These are phyloP conservation scores for Fusarium citri DNA, from an alignment of 2,329 filamentous ascomycete genomes.

Conservation along the genomic window DNA sequence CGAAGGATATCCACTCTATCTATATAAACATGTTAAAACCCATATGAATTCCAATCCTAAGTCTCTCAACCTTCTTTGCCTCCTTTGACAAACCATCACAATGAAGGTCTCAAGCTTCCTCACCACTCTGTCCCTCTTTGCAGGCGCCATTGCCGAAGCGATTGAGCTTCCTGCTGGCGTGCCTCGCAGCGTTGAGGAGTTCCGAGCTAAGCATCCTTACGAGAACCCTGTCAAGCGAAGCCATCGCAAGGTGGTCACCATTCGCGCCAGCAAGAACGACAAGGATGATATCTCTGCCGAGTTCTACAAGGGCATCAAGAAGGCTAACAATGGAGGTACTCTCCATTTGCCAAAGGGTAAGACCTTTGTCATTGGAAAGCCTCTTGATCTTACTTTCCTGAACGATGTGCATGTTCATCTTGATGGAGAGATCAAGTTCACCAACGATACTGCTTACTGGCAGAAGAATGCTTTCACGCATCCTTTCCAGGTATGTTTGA, in stretches of 20 bases:
- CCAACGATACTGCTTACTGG: constrained; percentile 58
- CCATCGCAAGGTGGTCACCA: constrained; percentile 28
- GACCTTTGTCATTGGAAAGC: constrained; percentile 69
- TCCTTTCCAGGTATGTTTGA: constrained; percentile 50
- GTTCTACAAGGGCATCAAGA: constrained; percentile 64
- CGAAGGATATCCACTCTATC: constrained; percentile 19
- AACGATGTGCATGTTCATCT: constrained; percentile 68
- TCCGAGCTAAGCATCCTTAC: constrained; percentile 34
- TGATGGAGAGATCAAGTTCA: constrained; percentile 67
- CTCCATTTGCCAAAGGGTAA: constrained; percentile 64
- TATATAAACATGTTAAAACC: constrained; percentile 14
- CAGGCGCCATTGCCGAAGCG: constrained; percentile 31
- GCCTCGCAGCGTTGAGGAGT: constrained; percentile 39
- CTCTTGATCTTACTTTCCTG: constrained; percentile 68
- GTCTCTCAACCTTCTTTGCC: not conserved
- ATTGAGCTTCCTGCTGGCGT: constrained; percentile 43
- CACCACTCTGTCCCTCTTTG: constrained; percentile 32
- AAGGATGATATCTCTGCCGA: constrained; percentile 67
- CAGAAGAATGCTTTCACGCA: constrained; percentile 56
- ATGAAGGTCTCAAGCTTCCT: constrained; percentile 43
- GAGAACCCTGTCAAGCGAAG: constrained; percentile 7
- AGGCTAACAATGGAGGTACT: constrained; percentile 69
- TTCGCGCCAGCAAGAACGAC: constrained; percentile 58
- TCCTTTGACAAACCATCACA: not conserved
- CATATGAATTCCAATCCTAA: not conserved